Base-by-base conservation (phyloP, 345 rosid species). In the Toxicodendron radicans region DNA sequence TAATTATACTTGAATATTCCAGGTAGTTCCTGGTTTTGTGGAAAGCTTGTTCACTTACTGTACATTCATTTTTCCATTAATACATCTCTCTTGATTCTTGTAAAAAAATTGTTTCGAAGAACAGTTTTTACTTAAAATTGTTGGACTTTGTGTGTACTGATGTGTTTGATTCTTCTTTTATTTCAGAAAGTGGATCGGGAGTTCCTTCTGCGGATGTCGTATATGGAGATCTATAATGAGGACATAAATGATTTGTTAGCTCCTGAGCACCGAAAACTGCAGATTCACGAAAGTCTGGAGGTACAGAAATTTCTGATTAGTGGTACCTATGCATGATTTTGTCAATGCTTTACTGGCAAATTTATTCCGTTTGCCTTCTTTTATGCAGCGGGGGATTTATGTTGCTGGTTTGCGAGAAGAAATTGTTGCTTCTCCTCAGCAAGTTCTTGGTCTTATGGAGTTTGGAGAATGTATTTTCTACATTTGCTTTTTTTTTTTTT, bases 331-430 rank as follows among this genome's bases (percentile, higher is more conserved):
- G 63, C 52, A 32, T 23, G 23, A 18, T 30, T 57, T 38, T 70
- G 41, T 14, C 8, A 24, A 43, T 12, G 23, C 43, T 75, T 67
- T 27, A 18, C 59, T 63, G 54, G 17, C 18, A 38, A 1, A 35
- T 49, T 61, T 78, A 32, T 78, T 78, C 32, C 24, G 45, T 73
- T 78, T 73, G 41, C 64, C 66, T 52, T 60, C 58, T 58, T 73
- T 58, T 61, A 56, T 80, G 62, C 69, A 92, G 99, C 83, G 97
- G 68, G 98, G 99, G 38, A 92, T 95, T 57, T 89, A 87, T 79
- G 99, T 95, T 73, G 99, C 99, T 80, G 99, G 99, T 64, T 73
- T 95, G 75, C 84, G 90, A 66, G 99, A 95, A 88, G 99, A 92
- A 81, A 92, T 95, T 74, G 97, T 95, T 43, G 92, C 94, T 60